Percentiles rank a stretch among this genome's conserved stretches.
phyloP scores from a whole-genome alignment of 768 basidiomycete species.

The Leccinum olivaceopallidum region DNA sequence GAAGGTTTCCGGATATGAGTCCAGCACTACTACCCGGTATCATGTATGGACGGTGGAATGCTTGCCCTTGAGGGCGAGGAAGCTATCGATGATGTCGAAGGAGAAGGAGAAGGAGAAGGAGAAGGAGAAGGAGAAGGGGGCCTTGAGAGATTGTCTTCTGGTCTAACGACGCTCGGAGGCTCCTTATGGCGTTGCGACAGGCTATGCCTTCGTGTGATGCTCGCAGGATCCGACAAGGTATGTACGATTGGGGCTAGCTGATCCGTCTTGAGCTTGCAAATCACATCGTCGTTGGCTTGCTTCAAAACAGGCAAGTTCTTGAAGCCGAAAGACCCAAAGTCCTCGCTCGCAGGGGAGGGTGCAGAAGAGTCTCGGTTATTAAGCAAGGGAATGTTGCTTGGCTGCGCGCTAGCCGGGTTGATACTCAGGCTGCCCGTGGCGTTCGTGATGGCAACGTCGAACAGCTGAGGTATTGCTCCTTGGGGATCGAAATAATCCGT shows the following conservation, averaged over 20 bases:
- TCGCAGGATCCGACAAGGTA: slow-evolving; percentile 63
- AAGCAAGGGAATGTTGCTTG: slow-evolving; percentile 24
- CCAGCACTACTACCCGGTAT: slow-evolving; percentile 51
- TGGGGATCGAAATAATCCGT: slow-evolving; percentile 99
- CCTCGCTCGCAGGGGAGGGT: slow-evolving; percentile 71
- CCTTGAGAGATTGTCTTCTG: slow-evolving; percentile 61
- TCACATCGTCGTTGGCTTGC: slow-evolving; percentile 98
- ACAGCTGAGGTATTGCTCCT: slow-evolving; percentile 86
- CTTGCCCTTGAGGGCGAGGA: slow-evolving; percentile 85
- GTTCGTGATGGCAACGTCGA: slow-evolving; percentile 65
- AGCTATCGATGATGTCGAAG: slow-evolving; percentile 74
- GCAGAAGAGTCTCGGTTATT: slow-evolving; percentile 41
- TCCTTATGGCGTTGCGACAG: slow-evolving; percentile 78
- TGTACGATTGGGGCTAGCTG: slow-evolving; percentile 75
- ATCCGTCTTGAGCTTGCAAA: slow-evolving; percentile 92
- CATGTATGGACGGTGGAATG: slow-evolving; percentile 61
- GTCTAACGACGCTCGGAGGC: slow-evolving; percentile 77
- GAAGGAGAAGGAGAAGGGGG: slow-evolving; percentile 36
- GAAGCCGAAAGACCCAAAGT: slow-evolving; percentile 98
- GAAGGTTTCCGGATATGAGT: slow-evolving; percentile 82
- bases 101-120: slow-evolving; percentile 48
- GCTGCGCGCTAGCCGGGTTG: slow-evolving; percentile 19
- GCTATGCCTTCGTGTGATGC: slow-evolving; percentile 67
- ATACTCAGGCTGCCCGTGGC: slow-evolving; percentile 44
- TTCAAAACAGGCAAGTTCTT: slow-evolving; percentile 96